Percentiles rank a stretch among this genome's conserved stretches.
Conservation (phyloP, 352 stramenopile genomes). For the Phytophthora rubi region DNA sequence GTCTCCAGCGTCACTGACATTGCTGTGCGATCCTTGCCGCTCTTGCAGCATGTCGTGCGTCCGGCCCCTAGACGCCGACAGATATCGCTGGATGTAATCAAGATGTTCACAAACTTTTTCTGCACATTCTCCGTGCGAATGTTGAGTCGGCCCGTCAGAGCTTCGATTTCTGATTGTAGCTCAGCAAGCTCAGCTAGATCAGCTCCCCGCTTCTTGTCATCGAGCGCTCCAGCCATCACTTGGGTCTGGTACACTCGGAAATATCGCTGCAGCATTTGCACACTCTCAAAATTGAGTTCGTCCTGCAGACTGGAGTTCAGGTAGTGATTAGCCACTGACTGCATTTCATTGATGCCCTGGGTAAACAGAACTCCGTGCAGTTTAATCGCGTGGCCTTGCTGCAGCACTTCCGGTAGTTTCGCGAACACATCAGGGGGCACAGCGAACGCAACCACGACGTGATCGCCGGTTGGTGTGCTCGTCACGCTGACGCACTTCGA, state of each 20-base stretch:
- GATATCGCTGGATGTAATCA: slow-evolving; percentile 88
- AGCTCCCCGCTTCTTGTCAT: slow-evolving; percentile 34
- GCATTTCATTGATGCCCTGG: slow-evolving; percentile 95
- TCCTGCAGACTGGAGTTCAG: slow-evolving; percentile 85
- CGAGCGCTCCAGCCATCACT: slow-evolving; percentile 40
- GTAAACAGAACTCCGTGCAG: slow-evolving; percentile 86
- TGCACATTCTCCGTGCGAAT: slow-evolving; percentile 71
- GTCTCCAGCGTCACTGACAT: slow-evolving; percentile 98
- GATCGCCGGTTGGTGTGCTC: slow-evolving; percentile 49
- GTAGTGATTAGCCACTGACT: slow-evolving; percentile 91
- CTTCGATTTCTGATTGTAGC: slow-evolving; percentile 64
- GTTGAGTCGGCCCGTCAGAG: slow-evolving; percentile 65
- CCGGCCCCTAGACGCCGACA: slow-evolving; percentile 92
- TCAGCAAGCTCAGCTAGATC: slow-evolving; percentile 48
- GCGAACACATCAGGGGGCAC: slow-evolving; percentile 62
- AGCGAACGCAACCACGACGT: slow-evolving; percentile 77
- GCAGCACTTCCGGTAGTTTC: slow-evolving; percentile 64
- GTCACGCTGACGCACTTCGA: slow-evolving; percentile 83
- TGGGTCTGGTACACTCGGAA: slow-evolving; percentile 81
- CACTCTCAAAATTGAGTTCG: slow-evolving; percentile 85
- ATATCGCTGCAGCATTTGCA: slow-evolving; percentile 72
- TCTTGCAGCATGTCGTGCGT: slow-evolving; percentile 97
- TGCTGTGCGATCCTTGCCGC: slow-evolving; percentile 96
- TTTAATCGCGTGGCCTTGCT: slow-evolving; percentile 75
- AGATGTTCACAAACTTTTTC: slow-evolving; percentile 89